Evolutionary conservation across 768 basidiomycete species (phyloP), one percentile per base, ranked within the genome.

Genomic region (Rhodotorula graminis): DNA sequence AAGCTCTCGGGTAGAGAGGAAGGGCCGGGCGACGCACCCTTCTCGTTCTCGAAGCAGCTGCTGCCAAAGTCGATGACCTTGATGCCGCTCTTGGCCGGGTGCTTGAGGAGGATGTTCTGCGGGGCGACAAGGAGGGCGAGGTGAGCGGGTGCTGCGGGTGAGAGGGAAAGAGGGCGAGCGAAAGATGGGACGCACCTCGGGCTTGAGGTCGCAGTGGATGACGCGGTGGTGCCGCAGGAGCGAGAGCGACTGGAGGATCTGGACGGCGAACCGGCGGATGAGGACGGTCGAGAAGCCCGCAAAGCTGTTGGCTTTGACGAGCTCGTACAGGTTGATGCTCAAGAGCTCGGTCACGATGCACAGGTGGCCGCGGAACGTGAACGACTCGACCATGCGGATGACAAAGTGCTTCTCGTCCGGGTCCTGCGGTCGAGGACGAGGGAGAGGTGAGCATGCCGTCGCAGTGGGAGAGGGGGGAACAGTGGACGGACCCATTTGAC

Each of bases 21-120:
- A 10, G 12, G 10, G 25, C n/a, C 11, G 50, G 6, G 59, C 73
- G 52, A 67, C 59, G 42, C 53, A 74, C 74, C 95, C 84, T 97
- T 97, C 83, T 98, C 96, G 76, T 95, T 90, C 80, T 98, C 96
- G 75, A 97, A 89, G 81, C 96, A 99, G 79, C 93, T 96, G 77
- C 93, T 95, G 59, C 96, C 96, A 80, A 99, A 99, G 81, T 99
- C 96, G 76, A 99, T 98, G 69, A 97, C 93, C 80, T 97, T 98
- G 81, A 99, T 90, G 6, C 88, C 93, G 78, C 93, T 95, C 84
- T 94, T 96, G 4, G 90, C 88, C 31, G 96, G 96, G 81, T 98
- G 96, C 61, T 90, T 88, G 67, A 99, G 83, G 0, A 98, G 84
- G 55, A 99, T 91, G 77, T 99, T 99, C 94, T 98, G 78, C 10